Percentiles rank a stretch among this genome's conserved stretches.
phyloP scores from a whole-genome alignment of 2,329 filamentous ascomycete genomes.

The Claviceps sp. region DNA sequence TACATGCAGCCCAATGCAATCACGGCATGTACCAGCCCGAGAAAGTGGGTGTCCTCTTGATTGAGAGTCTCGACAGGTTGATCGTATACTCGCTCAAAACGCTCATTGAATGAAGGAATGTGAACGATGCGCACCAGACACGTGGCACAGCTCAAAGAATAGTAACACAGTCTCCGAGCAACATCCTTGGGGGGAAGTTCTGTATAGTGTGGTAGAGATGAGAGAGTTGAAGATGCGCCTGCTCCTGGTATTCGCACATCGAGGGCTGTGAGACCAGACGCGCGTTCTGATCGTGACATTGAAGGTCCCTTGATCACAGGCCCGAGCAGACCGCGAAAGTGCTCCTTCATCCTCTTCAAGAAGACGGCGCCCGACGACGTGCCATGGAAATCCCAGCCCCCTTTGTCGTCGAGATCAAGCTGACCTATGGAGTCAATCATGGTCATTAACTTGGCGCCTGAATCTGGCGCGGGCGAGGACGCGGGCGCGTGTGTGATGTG shows the following conservation, averaged over 20 bases:
- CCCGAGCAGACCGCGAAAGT: slow-evolving; percentile 67
- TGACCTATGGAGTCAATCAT: slow-evolving; percentile 93
- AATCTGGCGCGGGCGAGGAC: slow-evolving; percentile 15
- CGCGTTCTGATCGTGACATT: slow-evolving; percentile 36
- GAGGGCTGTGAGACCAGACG: slow-evolving; percentile 40
- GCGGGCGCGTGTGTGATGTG: slow-evolving; percentile 15
- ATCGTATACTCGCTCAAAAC: slow-evolving; percentile 66
- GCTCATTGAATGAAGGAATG: slow-evolving; percentile 65
- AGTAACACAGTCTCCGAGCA: slow-evolving; percentile 39
- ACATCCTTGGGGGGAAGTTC: slow-evolving; percentile 56
- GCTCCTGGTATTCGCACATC: slow-evolving; percentile 56
- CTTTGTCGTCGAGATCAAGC: slow-evolving; percentile 80
- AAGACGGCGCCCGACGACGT: slow-evolving; percentile 87
- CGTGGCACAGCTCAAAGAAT: slow-evolving; percentile 43
- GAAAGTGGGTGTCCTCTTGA: slow-evolving; percentile 51
- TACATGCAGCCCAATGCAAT: slow-evolving; percentile 65
- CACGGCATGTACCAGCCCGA: slow-evolving; percentile 58
- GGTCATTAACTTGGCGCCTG: slow-evolving; percentile 63
- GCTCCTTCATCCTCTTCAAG: slow-evolving; percentile 71
- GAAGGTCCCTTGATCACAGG: slow-evolving; percentile 47
- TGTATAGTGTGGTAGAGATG: slow-evolving; percentile 37
- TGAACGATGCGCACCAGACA: slow-evolving; percentile 60
- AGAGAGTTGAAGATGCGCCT: slow-evolving; percentile 42
- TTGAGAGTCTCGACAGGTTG: slow-evolving; percentile 47
- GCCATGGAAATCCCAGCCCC: slow-evolving; percentile 90